Evolutionary conservation across 176 grass and related monocot species (phyloP).

Genomic region (Calamus simplicifolius): DNA sequence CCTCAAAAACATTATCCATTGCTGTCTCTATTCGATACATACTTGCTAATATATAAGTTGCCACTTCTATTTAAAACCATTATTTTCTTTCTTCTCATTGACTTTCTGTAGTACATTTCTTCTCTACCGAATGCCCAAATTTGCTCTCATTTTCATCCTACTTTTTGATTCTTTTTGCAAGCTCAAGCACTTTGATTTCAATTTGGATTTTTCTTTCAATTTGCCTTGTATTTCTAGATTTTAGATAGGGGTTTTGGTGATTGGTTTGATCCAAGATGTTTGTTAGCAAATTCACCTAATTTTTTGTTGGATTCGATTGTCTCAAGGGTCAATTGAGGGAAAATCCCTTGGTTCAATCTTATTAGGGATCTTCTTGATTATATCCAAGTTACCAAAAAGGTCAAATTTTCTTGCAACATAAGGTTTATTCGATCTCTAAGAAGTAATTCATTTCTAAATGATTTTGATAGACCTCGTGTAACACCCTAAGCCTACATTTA

Average conservation of each 20-base stretch:
- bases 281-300: not conserved
- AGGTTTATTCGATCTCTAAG: no score
- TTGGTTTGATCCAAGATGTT: not conserved
- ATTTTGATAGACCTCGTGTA: no score
- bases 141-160: not conserved
- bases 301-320: no score
- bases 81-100: not conserved
- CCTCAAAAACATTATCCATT: not conserved
- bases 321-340: not conserved
- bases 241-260: conserved; percentile 1
- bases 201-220: no score
- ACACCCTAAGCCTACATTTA: no score
- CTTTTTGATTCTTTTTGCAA: no score
- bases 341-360: not conserved
- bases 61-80: not conserved
- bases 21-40: not conserved
- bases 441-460: no score
- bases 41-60: not conserved
- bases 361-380: not conserved
- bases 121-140: not conserved
- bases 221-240: not conserved
- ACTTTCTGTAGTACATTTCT: not conserved
- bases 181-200: no score
- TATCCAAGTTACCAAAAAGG: not conserved
- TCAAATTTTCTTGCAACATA: no score